Conservation (phyloP, 176 grass and related monocot species). For the Eleusine coracana region DNA sequence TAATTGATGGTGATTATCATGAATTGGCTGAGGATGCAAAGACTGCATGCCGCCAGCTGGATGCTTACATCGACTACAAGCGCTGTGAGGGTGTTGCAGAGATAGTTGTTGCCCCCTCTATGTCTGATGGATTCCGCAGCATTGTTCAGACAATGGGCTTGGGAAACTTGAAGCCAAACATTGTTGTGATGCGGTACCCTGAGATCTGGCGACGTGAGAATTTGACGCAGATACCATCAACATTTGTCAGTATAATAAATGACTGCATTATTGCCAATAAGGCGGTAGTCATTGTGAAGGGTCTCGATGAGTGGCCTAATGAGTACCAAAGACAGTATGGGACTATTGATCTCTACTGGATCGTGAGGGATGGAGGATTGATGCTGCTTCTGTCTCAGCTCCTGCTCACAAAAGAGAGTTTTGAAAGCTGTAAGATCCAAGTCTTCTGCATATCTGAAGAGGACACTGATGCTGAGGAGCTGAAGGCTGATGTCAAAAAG, state of each 20-base stretch:
- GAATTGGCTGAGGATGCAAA: constrained; percentile 91
- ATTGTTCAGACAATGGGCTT: constrained; percentile 98
- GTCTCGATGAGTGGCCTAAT: constrained; percentile 98
- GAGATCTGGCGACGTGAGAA: constrained; percentile 97
- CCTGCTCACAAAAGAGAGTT: constrained; percentile 89
- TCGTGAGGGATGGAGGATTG: constrained; percentile 92
- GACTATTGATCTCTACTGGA: constrained; percentile 98
- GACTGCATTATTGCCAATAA: constrained; percentile 99
- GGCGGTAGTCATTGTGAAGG: constrained; percentile 95
- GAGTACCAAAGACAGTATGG: constrained; percentile 92
- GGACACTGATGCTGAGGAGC: constrained; percentile 89
- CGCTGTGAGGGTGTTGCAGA: constrained; percentile 93
- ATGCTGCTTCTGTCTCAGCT: constrained; percentile 98
- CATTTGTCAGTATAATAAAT: constrained; percentile 96
- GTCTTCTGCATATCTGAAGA: constrained; percentile 98
- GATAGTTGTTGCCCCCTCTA: constrained; percentile 89
- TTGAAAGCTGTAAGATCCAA: constrained; percentile 97
- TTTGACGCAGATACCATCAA: constrained; percentile 87
- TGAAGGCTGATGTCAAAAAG: constrained; percentile 95
- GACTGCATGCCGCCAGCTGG: constrained; percentile 76
- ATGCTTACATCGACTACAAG: constrained; percentile 93
- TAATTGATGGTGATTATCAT: constrained; percentile 94
- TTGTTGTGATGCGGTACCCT: constrained; percentile 93
- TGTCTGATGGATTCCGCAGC: constrained; percentile 88
- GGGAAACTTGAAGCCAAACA: constrained; percentile 97